Evolutionary conservation across 2,329 filamentous ascomycete genomes (phyloP), one percentile per base, ranked within the genome.

Genomic region (Ophiocordyceps camponoti-rufipedis): DNA sequence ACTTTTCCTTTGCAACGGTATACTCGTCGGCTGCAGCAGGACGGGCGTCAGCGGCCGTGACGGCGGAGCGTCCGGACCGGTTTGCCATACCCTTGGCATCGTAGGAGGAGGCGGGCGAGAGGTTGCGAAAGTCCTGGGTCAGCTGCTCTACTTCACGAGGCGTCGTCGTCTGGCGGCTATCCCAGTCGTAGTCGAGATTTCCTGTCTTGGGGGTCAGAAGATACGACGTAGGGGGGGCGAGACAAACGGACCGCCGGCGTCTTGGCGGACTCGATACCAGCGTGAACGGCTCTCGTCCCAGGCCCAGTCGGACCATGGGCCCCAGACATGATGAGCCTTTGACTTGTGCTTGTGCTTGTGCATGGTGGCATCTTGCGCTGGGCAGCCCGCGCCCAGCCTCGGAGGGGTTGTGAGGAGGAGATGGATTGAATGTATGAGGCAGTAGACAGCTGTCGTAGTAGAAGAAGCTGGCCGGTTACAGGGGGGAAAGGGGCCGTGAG

Each of bases 321-420:
- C 51, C 55, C 54, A 58, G 38, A 35, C 31, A 43, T 53, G 51
- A 45, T 54, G 55, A 18, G 54, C 51, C 46, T 55, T 56, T 23
- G 54, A 52, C 46, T 55, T 56, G 40, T 51, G 49, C 43, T 54
- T 56, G 47, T 55, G 53, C 49, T 55, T 56, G 45, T 54, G 54
- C 56, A 58, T 58, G 45, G 44, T 55, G 46, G 52, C 54, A 56
- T 57, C 47, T 51, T 56, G 52, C 45, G 47, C 47, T 44, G 46
- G 47, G 23, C 44, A 44, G 28, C 23, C 31, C 32, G 31, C 18
- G 13, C 18, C 31, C 32, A 44, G 19, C 5, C 18, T 19, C 18
- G n/a, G 7, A 28, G n/a, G 29, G 12, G 13, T n/a, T n/a, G 16
- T 18, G 13, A 31, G 23, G 41, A 31, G 23, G 11, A 16, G 23